These are phyloP conservation scores for Salvia rosmarinus DNA, from an alignment of 257 asterid species.

Conservation along the genomic window DNA sequence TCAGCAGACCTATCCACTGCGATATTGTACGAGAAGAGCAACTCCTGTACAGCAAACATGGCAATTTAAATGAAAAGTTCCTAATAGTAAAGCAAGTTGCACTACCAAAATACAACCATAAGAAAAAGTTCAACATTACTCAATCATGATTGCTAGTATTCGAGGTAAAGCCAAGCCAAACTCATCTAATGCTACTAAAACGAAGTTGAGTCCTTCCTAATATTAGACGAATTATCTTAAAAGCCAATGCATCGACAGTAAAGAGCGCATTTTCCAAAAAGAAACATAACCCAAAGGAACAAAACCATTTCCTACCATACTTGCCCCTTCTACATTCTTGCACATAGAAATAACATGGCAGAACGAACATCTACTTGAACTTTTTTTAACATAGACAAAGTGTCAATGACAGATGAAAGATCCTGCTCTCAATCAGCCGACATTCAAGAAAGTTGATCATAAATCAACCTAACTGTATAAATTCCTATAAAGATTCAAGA, in stretches of 20 bases:
- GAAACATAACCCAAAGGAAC: background rate
- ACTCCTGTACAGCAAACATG: conserved; percentile 49
- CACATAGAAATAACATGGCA: background rate
- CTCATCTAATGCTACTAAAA: background rate
- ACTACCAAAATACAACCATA: background rate
- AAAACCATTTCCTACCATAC: background rate
- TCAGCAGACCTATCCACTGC: conserved; percentile 86
- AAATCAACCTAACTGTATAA: background rate
- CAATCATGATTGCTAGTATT: background rate
- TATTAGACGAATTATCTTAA: background rate
- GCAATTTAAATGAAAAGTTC: background rate
- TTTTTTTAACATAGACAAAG: background rate
- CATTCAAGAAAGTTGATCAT: background rate
- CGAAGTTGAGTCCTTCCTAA: background rate
- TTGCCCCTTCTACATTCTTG: background rate
- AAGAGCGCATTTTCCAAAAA: background rate
- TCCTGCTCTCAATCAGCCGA: background rate
- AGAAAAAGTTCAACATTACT: background rate
- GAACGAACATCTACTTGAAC: background rate
- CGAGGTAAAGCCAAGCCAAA: background rate
- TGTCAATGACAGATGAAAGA: background rate
- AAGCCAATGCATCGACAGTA: background rate
- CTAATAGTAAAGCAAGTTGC: background rate
- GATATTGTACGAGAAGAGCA: conserved; percentile 83
- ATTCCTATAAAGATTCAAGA: background rate